Conservation (phyloP, 148 eudicot genomes). For the Bassia scoparia region DNA sequence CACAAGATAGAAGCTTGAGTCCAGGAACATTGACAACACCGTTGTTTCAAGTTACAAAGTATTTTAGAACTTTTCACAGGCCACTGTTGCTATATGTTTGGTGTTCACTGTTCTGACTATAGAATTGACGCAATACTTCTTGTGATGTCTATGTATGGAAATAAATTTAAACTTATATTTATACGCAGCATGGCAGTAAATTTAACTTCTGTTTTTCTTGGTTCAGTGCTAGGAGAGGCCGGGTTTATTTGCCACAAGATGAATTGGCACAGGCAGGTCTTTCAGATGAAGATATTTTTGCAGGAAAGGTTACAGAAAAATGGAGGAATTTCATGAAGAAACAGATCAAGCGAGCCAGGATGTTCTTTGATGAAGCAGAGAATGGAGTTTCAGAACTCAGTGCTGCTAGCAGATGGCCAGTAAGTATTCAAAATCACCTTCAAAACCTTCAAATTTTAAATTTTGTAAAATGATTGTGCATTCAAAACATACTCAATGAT, state of each 20-base stretch:
- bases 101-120: no score
- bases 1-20: not conserved
- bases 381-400: constrained; percentile 81
- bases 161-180: not conserved
- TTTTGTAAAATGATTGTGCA: no score
- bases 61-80: no score
- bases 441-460: not conserved
- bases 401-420: constrained; percentile 96
- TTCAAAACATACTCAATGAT: not conserved
- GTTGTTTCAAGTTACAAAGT: no score
- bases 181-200: no score
- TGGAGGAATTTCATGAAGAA: constrained; percentile 93
- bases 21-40: not conserved
- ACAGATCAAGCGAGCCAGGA: constrained; percentile 89
- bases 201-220: constrained; percentile 18
- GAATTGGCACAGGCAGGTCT: constrained; percentile 93
- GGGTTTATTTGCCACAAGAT: constrained; percentile 90
- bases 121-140: not conserved
- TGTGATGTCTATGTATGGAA: not conserved
- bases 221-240: constrained; percentile 81
- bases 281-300: constrained; percentile 89
- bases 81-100: no score
- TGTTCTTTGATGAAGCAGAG: constrained; percentile 91
- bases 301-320: constrained; percentile 84
- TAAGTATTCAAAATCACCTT: constrained; percentile 26